Evolutionary conservation across 225 moss, liverwort and hornwort species (phyloP).

Genomic region (Ulota crispa): DNA sequence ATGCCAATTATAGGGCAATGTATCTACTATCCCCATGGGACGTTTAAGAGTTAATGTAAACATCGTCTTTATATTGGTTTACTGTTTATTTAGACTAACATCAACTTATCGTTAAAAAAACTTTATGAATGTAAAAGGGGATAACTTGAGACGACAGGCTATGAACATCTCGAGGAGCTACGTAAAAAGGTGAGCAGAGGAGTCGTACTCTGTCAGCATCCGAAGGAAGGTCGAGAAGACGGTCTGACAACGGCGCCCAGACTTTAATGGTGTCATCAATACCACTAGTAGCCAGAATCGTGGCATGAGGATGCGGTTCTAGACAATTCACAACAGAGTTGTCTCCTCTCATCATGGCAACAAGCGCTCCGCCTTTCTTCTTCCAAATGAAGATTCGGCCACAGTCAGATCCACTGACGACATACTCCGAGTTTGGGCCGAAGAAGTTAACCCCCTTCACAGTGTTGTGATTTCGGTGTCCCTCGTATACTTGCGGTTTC

Average conservation of each 20-base stretch:
- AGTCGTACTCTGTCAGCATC: constrained; percentile 66
- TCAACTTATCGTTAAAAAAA: not conserved
- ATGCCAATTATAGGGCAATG: too few relatives aligned
- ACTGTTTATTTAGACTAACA: not conserved
- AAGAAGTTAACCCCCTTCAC: constrained; percentile 95
- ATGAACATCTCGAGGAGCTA: not conserved
- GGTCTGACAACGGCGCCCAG: constrained; percentile 68
- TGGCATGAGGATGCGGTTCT: constrained; percentile 84
- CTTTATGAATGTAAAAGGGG: not conserved
- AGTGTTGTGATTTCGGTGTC: constrained; percentile 76
- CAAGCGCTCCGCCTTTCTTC: constrained; percentile 71
- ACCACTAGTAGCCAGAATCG: constrained; percentile 90
- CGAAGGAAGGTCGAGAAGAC: constrained; percentile 49
- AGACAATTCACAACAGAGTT: constrained; percentile 79
- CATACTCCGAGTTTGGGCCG: constrained; percentile 89
- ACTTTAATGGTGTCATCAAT: constrained; percentile 77
- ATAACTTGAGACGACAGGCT: not conserved
- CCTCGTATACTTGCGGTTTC: constrained; percentile 71
- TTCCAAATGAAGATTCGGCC: constrained; percentile 89
- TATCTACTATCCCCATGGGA: too few relatives aligned
- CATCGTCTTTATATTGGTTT: not conserved
- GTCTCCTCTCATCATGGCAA: constrained; percentile 76
- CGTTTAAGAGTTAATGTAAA: not conserved
- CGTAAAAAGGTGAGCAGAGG: not conserved
- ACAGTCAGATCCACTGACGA: constrained; percentile 92